Evolutionary conservation across 768 basidiomycete genomes (phyloP), one percentile per base, ranked within the genome.

Genomic region (Tubosaeta sp.): DNA sequence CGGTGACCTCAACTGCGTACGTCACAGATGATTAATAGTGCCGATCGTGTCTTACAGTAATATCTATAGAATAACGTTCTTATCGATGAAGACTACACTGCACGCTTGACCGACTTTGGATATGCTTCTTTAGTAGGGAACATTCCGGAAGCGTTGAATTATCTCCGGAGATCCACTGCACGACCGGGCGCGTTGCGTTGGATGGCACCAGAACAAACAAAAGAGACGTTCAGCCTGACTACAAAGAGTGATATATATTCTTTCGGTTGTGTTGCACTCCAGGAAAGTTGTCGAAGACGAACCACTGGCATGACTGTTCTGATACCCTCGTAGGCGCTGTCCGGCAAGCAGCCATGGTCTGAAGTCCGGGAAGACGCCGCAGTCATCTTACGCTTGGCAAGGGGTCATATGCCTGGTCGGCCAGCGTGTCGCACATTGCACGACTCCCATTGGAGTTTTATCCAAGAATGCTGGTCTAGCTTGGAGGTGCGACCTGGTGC

Each of bases 91-190:
- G 37, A 57, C 6, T 56, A 69, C 22, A 69, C 66, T 19, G 76
- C 71, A 0, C 67, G 70, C 10, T 55, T 79, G 6, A 68, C 71
- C 31, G 77, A 79, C 49, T 79, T 79, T 42, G 77, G 77, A 1
- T 51, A 60, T 38, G 66, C 69, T 19, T 74, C 75, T 0, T 10
- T 61, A 12, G 35, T 52, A 8, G 59, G 53, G 2, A 54, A 46
- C 6, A 58, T 52, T 6, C 53, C 53, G 0, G 51, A 58, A 35
- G 48, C 34, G 3, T 14, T 43, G 19, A 2, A 6, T 1, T 58
- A 58, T 17, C 54, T 61, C 0, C 54, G 47, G 5, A 38, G 35
- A 49, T 63, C 46, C 62, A 76, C 48, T 59, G 62, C 4, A 68
- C 72, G 19, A 19, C 41, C 56, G 1, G 62, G 62, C 4, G 71